Evolutionary conservation across 1,284 basidiomycete species (phyloP).

Genomic region (Sparassis latifolia): DNA sequence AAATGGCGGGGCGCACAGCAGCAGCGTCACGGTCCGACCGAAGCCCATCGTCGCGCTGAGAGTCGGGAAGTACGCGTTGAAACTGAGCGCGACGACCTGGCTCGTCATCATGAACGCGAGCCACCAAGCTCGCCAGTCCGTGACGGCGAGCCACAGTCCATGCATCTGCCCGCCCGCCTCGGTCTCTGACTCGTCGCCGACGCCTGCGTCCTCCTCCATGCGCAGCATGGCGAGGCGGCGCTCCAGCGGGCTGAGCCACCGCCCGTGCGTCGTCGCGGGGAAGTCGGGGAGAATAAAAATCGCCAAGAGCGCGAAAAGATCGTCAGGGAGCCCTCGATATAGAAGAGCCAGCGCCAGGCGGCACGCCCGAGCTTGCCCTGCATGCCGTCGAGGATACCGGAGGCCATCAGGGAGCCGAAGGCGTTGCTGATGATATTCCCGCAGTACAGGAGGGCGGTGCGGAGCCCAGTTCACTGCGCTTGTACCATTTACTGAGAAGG

Average conservation of each 20-base stretch:
- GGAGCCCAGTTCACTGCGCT: slow-evolving; percentile 59
- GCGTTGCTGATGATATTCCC: slow-evolving; percentile 78
- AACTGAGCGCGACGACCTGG: slow-evolving; percentile 57
- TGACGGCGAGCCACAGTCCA: slow-evolving; percentile 53
- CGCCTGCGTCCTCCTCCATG: slow-evolving; percentile 66
- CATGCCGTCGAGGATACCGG: slow-evolving; percentile 65
- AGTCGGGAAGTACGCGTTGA: slow-evolving; percentile 73
- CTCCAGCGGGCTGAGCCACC: slow-evolving; percentile 59
- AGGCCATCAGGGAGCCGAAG: slow-evolving; percentile 78
- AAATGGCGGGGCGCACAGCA: slow-evolving; percentile 78
- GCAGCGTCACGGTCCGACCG: slow-evolving; percentile 53
- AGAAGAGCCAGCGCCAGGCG: slow-evolving; percentile 83
- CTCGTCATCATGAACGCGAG: slow-evolving; percentile 51
- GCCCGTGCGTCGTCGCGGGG: slow-evolving; percentile 42
- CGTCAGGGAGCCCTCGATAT: slow-evolving; percentile 64
- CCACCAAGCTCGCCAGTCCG: slow-evolving; percentile 73
- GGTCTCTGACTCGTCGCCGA: slow-evolving; percentile 36
- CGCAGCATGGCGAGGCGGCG: slow-evolving; percentile 60
- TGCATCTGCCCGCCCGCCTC: slow-evolving; percentile 28
- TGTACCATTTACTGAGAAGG: slow-evolving; percentile 72
- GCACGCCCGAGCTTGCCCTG: slow-evolving; percentile 62
- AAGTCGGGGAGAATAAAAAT: slow-evolving; percentile 77
- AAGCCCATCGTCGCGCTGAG: slow-evolving; percentile 65
- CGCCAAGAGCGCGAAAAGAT: slow-evolving; percentile 55
- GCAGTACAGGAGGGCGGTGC: slow-evolving; percentile 69